Conservation (phyloP, 495 filamentous ascomycete genomes). For the Astrocystis sublimbata region DNA sequence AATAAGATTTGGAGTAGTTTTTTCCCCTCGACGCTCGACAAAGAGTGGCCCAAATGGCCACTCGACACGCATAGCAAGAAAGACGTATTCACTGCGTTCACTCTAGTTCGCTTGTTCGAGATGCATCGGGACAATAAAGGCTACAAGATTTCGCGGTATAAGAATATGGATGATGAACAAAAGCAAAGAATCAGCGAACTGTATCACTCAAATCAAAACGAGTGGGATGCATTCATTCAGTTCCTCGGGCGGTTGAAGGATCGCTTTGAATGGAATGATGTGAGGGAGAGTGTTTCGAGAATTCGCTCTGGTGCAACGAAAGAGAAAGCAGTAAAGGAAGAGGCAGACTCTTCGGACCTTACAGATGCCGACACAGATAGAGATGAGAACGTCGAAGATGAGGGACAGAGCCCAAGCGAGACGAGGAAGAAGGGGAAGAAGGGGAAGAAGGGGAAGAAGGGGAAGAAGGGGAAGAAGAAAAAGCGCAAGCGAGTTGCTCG, state of each 20-base stretch:
- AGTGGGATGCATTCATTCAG: conserved; percentile 1
- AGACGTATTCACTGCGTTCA: conserved; percentile 14
- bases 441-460: conserved; percentile 40
- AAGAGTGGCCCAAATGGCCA: conserved; percentile 20
- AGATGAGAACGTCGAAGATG: conserved; percentile 19
- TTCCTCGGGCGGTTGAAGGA: conserved; percentile 26
- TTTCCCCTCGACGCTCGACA: neutral
- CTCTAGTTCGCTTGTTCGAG: conserved; percentile 26
- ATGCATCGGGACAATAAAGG: conserved; percentile 9
- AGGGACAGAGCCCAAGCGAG: neutral
- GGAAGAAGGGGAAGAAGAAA: conserved; percentile 32
- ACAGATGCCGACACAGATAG: conserved; percentile 9
- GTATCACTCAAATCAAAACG: neutral
- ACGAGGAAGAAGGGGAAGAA: conserved; percentile 23
- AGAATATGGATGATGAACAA: conserved; percentile 16
- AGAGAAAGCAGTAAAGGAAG: neutral
- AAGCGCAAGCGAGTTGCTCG: conserved; percentile 54
- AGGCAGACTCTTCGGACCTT: conserved; percentile 8
- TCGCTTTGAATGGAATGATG: conserved; percentile 27
- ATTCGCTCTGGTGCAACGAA: neutral
- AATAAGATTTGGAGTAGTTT: conserved; percentile 14
- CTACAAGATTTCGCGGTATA: conserved; percentile 20
- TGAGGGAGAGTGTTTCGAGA: neutral
- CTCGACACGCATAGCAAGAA: conserved; percentile 15
- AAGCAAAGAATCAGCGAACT: conserved; percentile 1